Percentiles rank a stretch among this genome's conserved stretches.
These are phyloP conservation scores for Camellia granthamiana DNA, from an alignment of 148 eudicot genomes.

Conservation along the genomic window DNA sequence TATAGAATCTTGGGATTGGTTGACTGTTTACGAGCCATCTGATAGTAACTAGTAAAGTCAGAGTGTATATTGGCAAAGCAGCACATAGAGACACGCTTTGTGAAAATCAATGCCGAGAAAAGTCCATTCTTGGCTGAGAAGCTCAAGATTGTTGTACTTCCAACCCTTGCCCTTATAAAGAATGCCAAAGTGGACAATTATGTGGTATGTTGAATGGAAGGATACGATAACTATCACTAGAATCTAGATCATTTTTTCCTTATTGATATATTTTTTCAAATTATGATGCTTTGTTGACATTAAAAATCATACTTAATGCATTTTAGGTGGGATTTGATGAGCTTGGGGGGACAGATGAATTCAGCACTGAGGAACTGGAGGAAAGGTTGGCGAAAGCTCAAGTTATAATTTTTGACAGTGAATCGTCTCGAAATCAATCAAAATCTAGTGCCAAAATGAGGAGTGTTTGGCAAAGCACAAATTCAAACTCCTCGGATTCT, in stretches of 20 bases:
- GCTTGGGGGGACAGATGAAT: slow-evolving; percentile 79
- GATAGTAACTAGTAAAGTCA: not conserved
- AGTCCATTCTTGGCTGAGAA: slow-evolving; percentile 84
- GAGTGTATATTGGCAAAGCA: slow-evolving; percentile 68
- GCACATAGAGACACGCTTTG: slow-evolving; percentile 84
- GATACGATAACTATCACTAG: not conserved
- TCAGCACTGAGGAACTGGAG: slow-evolving; percentile 83
- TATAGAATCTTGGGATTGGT: not conserved
- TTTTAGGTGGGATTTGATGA: slow-evolving; percentile 89
- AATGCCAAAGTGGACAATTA: slow-evolving; percentile 88
- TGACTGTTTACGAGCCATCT: not conserved
- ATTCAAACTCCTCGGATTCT: slow-evolving; percentile 64
- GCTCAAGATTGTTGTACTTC: slow-evolving; percentile 80
- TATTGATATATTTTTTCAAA: no score
- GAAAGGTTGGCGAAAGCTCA: slow-evolving; percentile 77
- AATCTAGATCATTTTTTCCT: not conserved
- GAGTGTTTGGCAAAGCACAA: slow-evolving; percentile 65
- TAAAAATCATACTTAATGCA: not conserved
- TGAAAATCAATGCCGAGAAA: slow-evolving; percentile 82
- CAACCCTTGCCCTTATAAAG: slow-evolving; percentile 83
- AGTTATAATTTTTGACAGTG: slow-evolving; percentile 70
- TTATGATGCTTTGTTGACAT: not conserved
- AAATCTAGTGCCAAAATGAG: slow-evolving; percentile 47
- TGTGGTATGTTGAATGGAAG: slow-evolving; percentile 48
- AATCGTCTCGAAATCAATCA: slow-evolving; percentile 59